Percentiles rank a stretch among this genome's conserved stretches.
These are phyloP conservation scores for Priceomyces melissophilus DNA, from an alignment of 805 yeast species.

Conservation along the genomic window DNA sequence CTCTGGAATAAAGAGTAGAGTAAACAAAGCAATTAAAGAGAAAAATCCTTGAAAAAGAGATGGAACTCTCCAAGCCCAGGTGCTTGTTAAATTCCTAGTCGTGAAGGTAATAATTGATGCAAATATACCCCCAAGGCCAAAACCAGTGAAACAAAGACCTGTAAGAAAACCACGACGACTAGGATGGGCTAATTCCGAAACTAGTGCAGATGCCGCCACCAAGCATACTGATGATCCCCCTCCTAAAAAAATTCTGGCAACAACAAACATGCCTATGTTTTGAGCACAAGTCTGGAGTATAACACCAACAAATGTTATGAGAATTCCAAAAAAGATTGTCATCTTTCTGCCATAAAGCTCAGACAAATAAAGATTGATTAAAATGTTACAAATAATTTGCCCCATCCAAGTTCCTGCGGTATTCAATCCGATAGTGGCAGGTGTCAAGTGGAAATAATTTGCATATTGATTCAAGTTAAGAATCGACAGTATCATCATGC, in stretches of 20 bases:
- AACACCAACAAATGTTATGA: conserved; percentile 28
- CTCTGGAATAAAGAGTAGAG: conserved; percentile 17
- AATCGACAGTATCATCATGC: neutral
- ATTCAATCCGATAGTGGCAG: conserved; percentile 8
- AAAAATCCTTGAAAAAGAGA: conserved; percentile 12
- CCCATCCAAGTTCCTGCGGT: conserved; percentile 12
- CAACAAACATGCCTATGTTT: conserved; percentile 33
- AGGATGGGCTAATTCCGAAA: conserved; percentile 31
- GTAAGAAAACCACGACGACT: conserved; percentile 23
- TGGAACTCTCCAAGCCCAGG: conserved; percentile 16
- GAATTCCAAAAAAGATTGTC: conserved; percentile 21
- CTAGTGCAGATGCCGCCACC: conserved; percentile 30
- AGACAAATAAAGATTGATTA: conserved; percentile 1
- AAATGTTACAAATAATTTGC: conserved; percentile 5
- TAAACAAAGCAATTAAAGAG: conserved; percentile 8
- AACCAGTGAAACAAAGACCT: conserved; percentile 15
- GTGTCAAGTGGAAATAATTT: neutral
- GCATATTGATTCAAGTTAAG: neutral
- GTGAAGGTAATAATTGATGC: conserved; percentile 20
- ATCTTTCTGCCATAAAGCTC: conserved; percentile 24
- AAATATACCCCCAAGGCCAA: conserved; percentile 16
- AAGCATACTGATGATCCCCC: conserved; percentile 27
- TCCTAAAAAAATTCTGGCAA: conserved; percentile 35
- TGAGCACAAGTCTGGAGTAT: conserved; percentile 35
- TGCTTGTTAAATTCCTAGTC: conserved; percentile 12